Percentiles rank a stretch among this genome's conserved stretches.
Conservation (phyloP, 768 basidiomycete genomes). For the Tulasnella sp. region DNA sequence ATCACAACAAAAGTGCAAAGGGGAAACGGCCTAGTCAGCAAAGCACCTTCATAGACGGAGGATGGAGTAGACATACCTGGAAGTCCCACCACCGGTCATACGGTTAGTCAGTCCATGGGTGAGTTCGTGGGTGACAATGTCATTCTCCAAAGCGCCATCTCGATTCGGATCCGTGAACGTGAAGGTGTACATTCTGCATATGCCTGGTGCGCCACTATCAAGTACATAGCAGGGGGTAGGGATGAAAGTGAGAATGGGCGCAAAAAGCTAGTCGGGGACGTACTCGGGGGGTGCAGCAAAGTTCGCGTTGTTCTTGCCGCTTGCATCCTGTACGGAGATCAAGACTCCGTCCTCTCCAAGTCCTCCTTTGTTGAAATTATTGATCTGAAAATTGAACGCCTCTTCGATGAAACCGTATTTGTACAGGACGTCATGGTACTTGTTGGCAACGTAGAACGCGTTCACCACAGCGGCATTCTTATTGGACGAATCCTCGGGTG, state of each 20-base stretch:
- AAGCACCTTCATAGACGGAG: conserved; percentile 29
- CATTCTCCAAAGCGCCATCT: conserved; percentile 40
- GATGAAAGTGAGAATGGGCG: neutral
- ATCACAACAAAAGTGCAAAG: conserved; percentile 46
- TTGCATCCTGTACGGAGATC: conserved; percentile 30
- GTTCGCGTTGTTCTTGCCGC: conserved; percentile 44
- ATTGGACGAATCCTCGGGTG: no score
- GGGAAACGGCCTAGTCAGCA: conserved; percentile 26
- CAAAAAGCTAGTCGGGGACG: neutral
- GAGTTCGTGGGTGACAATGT: conserved; percentile 21
- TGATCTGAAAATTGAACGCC: conserved; percentile 57
- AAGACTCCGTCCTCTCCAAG: conserved; percentile 34
- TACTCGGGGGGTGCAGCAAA: conserved; percentile 32
- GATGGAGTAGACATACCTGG: conserved; percentile 50
- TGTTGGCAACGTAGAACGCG: conserved; percentile 58
- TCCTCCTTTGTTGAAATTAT: conserved; percentile 53
- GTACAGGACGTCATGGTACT: conserved; percentile 40
- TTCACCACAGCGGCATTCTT: conserved; percentile 50
- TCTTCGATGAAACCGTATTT: conserved; percentile 42
- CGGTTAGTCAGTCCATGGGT: conserved; percentile 45
- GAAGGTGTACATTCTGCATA: neutral
- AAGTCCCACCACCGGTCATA: conserved; percentile 40
- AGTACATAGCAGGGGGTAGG: neutral
- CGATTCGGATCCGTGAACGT: conserved; percentile 39
- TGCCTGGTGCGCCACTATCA: neutral